Base-by-base conservation (phyloP, 495 filamentous ascomycete species). In the Xanthoparmelia taractica region DNA sequence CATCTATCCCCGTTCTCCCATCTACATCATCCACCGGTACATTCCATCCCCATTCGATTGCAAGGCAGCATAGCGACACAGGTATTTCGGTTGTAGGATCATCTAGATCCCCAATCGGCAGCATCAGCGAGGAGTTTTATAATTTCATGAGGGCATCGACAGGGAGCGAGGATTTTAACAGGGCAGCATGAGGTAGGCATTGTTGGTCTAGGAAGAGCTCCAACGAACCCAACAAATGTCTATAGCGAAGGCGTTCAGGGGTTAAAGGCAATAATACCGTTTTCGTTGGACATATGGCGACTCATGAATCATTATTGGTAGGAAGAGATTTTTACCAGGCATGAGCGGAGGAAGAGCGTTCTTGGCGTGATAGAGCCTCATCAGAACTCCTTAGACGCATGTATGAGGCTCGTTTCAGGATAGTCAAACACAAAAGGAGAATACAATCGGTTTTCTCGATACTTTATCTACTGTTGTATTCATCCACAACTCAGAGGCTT, bases 131-230 rank as follows among this genome's bases (percentile, higher is more conserved):
- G 61, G 62, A 60, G 58, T 64, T 41, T 23, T 57, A n/a, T 61
- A n/a, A 65, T 34, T 58, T 63, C 36, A 47, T 47, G 41, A 58
- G 10, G 37, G 54, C 61, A 63, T 63, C 61, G 48, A 20, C 29
- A 29, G 25, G 56, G 38, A 63, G 61, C 61, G 61, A 36, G 55
- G 25, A 34, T 55, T 33, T 55, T 37, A 34, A 25, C 36, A 57
- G 61, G 23, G 48, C 55, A 52, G 62, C 48, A 61, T 59, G 41
- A 31, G 37, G 61, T 34, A 61, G 63, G 58, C 62, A 47, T 61
- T 64, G 66, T 60, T 67, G 66, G 66, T 59, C 43, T 48, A 67
- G 66, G 66, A 67, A 67, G 66, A 57, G 66, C 66, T 67, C 66
- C 66, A 58, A 60, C 58, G 57, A 59, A 45, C 58, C 63, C 61